Evolutionary conservation across 1,284 basidiomycete species (phyloP), one percentile per base, ranked within the genome.

Genomic region (Megacollybia platyphylla): DNA sequence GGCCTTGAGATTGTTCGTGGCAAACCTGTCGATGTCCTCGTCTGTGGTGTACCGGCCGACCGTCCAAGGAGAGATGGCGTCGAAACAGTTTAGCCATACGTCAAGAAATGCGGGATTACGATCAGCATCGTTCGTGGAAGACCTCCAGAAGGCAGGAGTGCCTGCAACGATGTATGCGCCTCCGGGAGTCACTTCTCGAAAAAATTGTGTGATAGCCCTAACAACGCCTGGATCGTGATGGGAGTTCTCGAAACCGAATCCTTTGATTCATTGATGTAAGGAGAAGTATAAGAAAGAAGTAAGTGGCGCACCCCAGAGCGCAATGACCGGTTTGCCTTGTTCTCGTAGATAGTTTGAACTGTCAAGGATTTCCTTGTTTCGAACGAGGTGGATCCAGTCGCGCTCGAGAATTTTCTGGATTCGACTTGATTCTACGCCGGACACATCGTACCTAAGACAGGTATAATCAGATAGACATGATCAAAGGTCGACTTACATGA

Each of bases 61-160:
- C 4, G 78, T 83, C 83, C 83, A 87, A 2, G 81, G 83, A 17
- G 75, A 79, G 44, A 87, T 72, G 1, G 80, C 80, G 50, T 87
- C 83, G 46, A 84, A 82, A 31, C 73, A 74, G 24, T 77, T 73
- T 9, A 83, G 61, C 74, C 77, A 86, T 3, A 83, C 65, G 39
- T 70, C 61, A 9, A 78, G 53, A 48, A 82, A 83, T 10, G 61
- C 77, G 0, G 74, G 71, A 49, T 84, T 70, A 4, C 63, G 61
- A 56, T 84, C 78, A 1, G 79, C 77, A 53, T 87, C 84, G 28
- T 68, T 68, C 13, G 65, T 63, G 3, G 73, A 70, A 0, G 77
- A 78, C 8, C 83, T 72, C 84, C 83, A 86, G 49, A 78, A 70
- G 0, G 79, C 67, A 18, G 83, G 76, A 1, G 67, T 61, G 10